Base-by-base conservation (phyloP, 2,329 filamentous ascomycete genomes). In the Cytospora piceicola region DNA sequence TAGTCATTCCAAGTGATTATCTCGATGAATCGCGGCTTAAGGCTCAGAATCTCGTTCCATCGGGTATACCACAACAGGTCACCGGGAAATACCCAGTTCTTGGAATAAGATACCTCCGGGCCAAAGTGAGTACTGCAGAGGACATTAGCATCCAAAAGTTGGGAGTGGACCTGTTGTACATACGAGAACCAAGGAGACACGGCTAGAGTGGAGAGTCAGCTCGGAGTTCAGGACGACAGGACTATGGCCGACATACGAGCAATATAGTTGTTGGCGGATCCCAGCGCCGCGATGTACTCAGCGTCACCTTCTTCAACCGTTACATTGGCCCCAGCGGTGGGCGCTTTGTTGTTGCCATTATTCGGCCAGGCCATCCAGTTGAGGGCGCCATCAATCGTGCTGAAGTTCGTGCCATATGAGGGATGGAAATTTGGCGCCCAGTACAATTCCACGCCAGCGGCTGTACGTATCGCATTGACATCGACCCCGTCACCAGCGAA, bases 21-120 rank as follows among this genome's bases (percentile, higher is more conserved):
- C 70, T 79, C 76, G 7, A 86, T 73, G 64, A 83, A 84, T 5
- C 79, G 76, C 20, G 83, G 82, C 20, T 77, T 73, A n/a, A 82
- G 70, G 8, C 72, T 69, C 14, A 83, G 68, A 24, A 84, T 77
- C 63, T 77, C 69, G 27, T 82, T 77, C 86, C 86, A 88, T 32
- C 86, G 83, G 64, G 85, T 77, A 66, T 81, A 83, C 82, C 87
- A 88, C 8, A 89, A 75, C 52, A 82, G 77, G 67, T 88, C 86
- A 9, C 84, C 81, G 3, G 82, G 81, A 77, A 85, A 90, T 1
- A 88, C 77, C 80, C 82, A 85, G 70, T 84, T 84, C 77, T 87
- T 82, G 70, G 75, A 76, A 68, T 79, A 83, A 12, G 77, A 71
- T 24, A 81, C 77, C 61, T 79, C 78, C 4, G 73, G 71, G 3